Evolutionary conservation across 306 rosid species (phyloP).

Genomic region (Mimosa bimucronata): DNA sequence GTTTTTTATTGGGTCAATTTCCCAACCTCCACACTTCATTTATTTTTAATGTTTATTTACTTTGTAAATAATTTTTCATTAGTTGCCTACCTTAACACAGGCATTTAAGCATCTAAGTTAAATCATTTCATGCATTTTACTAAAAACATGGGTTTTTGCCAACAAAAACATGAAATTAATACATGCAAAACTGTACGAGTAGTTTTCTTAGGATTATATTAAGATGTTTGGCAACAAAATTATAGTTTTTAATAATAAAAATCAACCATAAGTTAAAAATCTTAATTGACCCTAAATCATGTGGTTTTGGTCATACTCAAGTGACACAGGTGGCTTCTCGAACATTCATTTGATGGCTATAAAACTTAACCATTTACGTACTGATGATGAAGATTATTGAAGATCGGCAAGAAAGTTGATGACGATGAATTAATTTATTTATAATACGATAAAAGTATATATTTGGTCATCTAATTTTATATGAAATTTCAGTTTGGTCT

Average conservation of each 20-base stretch:
- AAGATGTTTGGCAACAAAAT: neutral
- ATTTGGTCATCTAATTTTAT: too few species aligned
- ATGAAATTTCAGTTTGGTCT: too few species aligned
- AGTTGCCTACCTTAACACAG: neutral
- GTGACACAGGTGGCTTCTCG: neutral
- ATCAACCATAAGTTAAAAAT: neutral
- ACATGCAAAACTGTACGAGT: neutral
- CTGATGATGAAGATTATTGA: neutral
- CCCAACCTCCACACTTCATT: neutral
- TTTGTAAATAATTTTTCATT: neutral
- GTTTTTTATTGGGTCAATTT: neutral
- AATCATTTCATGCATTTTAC: too few species aligned
- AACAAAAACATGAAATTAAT: too few species aligned
- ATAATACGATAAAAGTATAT: too few species aligned
- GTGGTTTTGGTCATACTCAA: neutral
- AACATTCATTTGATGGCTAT: neutral
- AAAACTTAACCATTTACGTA: neutral
- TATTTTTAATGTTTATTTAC: neutral
- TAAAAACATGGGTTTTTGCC: too few species aligned
- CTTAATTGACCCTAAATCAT: neutral
- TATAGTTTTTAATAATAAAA: neutral
- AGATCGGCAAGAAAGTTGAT: constrained; percentile 21
- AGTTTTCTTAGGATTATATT: neutral
- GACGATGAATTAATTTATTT: constrained; percentile 15
- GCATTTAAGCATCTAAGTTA: neutral